Evolutionary conservation across 192 early-diverging fungal species (phyloP), one percentile per base, ranked within the genome.

Genomic region (Tieghemiomyces parasiticus): DNA sequence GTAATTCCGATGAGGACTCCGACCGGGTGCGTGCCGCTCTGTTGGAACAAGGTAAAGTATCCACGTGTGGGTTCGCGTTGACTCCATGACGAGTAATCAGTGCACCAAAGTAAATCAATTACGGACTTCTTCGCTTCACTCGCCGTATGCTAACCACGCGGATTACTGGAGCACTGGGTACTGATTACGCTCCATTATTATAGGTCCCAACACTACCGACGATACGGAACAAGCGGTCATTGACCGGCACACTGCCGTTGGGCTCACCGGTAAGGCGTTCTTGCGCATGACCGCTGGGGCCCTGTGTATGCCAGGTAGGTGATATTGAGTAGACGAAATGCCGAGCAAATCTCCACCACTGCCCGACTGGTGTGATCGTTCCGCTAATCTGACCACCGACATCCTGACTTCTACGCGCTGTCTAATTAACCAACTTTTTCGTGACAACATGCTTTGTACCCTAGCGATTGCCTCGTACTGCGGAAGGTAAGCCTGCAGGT

Each of bases 201-300:
- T 42, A 42, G 38, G 8, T 42, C 6, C 16, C 16, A 16, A 42
- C 38, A 6, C 6, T 6, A 42, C 16, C 6, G 38, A 42, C 38
- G 8, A 42, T 10, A 42, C 38, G 6, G 38, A 16, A 16, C 8
- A 42, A 6, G 16, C 38, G 38, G 38, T 42, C 16, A 16, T 42
- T 42, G 38, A 42, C 6, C 38, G 6, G 16, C 38, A 42, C 8
- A 42, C 38, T 42, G 38, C 8, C 8, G 16, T 42, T 42, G 8
- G 16, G 16, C 38, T 42, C 38, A 42, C 6, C 8, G 38, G 38
- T 10, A 64, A 6, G 55, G 54, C 28, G 35, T 64, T 22, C 58
- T 42, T 42, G n/a, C 38, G 33, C 24, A 16, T 16, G 16, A 16
- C 16, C 38, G 38, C 16, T 6, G 16, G 38, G 6, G 38, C 38